Evolutionary conservation across 805 yeast species (phyloP).

Genomic region (Kodamaea laetipori): DNA sequence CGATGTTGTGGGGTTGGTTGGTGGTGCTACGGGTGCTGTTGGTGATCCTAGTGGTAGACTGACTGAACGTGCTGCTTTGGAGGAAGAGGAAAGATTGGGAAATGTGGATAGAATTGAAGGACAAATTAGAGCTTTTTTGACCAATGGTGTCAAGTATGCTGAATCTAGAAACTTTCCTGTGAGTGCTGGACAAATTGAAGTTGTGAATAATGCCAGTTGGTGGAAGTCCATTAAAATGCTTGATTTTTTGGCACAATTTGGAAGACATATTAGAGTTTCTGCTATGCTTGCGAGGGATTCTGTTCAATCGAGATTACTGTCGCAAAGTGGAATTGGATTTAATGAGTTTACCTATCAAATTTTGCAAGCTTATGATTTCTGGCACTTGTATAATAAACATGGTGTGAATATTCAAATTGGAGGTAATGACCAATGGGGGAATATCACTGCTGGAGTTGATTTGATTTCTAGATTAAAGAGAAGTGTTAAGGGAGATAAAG

Average conservation of each 20-base stretch:
- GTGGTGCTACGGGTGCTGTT: slow-evolving; percentile 93
- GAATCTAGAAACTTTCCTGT: slow-evolving; percentile 45
- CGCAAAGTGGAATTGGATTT: slow-evolving; percentile 81
- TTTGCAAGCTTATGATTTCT: slow-evolving; percentile 91
- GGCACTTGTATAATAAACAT: slow-evolving; percentile 64
- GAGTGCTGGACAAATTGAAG: slow-evolving; percentile 39
- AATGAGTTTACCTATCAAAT: slow-evolving; percentile 94
- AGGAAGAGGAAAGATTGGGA: slow-evolving; percentile 46
- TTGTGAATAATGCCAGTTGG: slow-evolving; percentile 78
- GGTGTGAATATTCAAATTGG: slow-evolving; percentile 81
- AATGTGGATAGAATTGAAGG: slow-evolving; percentile 61
- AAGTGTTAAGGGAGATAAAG: slow-evolving; percentile 10
- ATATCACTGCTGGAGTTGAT: slow-evolving; percentile 94
- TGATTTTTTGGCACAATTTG: slow-evolving; percentile 74
- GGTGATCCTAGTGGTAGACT: slow-evolving; percentile 96
- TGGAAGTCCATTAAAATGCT: slow-evolving; percentile 78
- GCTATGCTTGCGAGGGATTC: slow-evolving; percentile 91
- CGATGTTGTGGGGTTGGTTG: slow-evolving; percentile 77
- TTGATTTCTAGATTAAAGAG: slow-evolving; percentile 63
- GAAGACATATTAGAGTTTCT: slow-evolving; percentile 75
- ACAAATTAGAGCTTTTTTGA: slow-evolving; percentile 66
- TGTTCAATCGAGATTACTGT: slow-evolving; percentile 68
- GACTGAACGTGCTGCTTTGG: slow-evolving; percentile 69
- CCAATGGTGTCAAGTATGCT: slow-evolving; percentile 65
- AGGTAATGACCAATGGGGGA: slow-evolving; percentile 98